Conservation (phyloP, 1,284 basidiomycete species). For the Prillingera fragicola region DNA sequence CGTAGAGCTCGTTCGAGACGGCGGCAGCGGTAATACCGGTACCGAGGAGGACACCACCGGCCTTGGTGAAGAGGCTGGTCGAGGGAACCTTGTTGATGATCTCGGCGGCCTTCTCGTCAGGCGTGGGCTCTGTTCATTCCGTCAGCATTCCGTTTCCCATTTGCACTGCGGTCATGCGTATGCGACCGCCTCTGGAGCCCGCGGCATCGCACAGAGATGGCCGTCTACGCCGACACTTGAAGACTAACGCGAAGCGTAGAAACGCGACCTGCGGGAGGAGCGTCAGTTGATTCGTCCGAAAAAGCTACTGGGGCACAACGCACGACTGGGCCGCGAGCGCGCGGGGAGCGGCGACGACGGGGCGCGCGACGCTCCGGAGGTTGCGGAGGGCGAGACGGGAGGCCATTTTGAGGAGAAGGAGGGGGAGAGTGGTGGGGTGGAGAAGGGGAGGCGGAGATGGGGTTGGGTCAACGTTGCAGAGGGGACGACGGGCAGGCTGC, state of each 20-base stretch:
- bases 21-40: constrained; percentile 85
- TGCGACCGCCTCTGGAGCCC: too few species aligned
- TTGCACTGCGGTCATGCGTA: too few species aligned
- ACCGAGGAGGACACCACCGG: constrained; percentile 83
- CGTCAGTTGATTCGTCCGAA: constrained; percentile 1
- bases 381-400: constrained; percentile 48
- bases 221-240: constrained; percentile 2
- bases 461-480: constrained; percentile 3
- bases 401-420: constrained; percentile 40
- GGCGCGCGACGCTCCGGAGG: constrained; percentile 41
- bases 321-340: constrained; percentile 31
- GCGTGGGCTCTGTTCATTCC: constrained; percentile 50
- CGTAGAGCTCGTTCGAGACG: constrained; percentile 96
- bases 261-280: constrained; percentile 25
- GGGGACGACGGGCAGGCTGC: background rate
- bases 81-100: constrained; percentile 90
- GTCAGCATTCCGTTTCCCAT: background rate
- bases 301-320: constrained; percentile 13
- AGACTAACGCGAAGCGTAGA: constrained; percentile 41
- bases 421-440: constrained; percentile 11
- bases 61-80: constrained; percentile 89
- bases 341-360: constrained; percentile 38
- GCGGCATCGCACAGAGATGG: background rate
- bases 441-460: constrained; percentile 10
- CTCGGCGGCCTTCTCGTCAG: constrained; percentile 81